A percentile compares a stretch with the other conserved stretches of the same genome.
phyloP scores from a whole-genome alignment of 164 flowering plant species.

The Stephania japonica region DNA sequence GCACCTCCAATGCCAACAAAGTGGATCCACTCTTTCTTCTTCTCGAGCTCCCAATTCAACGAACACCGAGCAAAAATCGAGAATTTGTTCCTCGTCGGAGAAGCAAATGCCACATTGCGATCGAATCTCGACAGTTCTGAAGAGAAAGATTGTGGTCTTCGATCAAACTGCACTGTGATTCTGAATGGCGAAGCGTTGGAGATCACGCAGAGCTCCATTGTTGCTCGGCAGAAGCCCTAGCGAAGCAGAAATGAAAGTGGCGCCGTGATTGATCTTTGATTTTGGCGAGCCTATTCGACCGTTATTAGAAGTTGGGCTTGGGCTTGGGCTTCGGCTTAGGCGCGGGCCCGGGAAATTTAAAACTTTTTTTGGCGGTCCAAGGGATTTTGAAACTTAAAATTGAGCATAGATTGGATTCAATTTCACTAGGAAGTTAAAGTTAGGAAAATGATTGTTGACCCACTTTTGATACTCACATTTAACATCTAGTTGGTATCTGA shows the following conservation, averaged over 20 bases:
- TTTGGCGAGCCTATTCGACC: background rate
- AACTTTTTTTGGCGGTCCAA: too few relatives aligned
- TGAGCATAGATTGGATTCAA: too few relatives aligned
- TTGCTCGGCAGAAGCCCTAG: conserved; percentile 5
- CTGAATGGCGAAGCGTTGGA: background rate
- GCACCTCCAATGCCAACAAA: conserved; percentile 49
- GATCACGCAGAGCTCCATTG: conserved; percentile 7
- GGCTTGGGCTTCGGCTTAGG: background rate
- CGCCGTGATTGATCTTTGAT: too few relatives aligned
- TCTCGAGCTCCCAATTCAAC: background rate
- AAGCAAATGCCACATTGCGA: background rate
- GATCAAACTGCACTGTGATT: conserved; percentile 9
- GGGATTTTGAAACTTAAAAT: too few relatives aligned
- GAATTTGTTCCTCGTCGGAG: background rate
- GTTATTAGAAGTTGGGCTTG: background rate
- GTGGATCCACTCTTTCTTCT: conserved; percentile 29
- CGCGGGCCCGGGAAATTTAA: too few relatives aligned
- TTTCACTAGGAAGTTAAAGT: too few relatives aligned
- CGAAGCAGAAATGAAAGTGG: background rate
- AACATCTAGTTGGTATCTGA: too few relatives aligned
- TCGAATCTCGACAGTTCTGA: background rate
- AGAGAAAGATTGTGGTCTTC: background rate
- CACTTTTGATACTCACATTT: too few relatives aligned
- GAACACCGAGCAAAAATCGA: conserved; percentile 1
- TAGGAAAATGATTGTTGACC: too few relatives aligned